Base-by-base conservation (phyloP, 495 filamentous ascomycete species). In the Amphirosellinia nigrospora region DNA sequence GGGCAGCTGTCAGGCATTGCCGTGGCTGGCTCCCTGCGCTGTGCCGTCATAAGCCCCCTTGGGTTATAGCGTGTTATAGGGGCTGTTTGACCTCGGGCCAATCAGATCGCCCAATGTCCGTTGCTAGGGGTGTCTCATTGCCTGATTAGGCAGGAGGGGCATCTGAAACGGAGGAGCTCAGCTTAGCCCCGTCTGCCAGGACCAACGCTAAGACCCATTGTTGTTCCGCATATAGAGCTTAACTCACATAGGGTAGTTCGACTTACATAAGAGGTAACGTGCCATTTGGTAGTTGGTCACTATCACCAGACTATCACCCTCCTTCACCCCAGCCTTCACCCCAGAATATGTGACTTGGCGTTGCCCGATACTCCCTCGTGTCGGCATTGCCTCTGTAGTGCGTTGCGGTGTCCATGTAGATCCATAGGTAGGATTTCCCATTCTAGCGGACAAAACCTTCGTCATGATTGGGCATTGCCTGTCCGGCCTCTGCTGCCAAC, bases 1-100 rank as follows among this genome's bases (percentile, higher is more conserved):
- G 30, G 64, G 64, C 64, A 67, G 68, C 23, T 70, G 48, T 36
- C 48, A 46, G 38, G 60, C 68, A 70, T 69, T 52, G 58, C 68
- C 59, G 68, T 61, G 46, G 32, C 60, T 30, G 26, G 65, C 48
- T 26, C 52, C 50, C 53, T 59, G 64, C 2, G 26, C 64, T 15
- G 50, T 67, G 64, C 63, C 64, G 48, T 67, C 64, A 59, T 59
- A 45, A 52, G 23, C 38, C 50, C 36, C 52, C 52, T 41, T 21
- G 32, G 21, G 32, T 56, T 56, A 56, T 56, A 56, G 52, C 15
- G 52, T 56, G 21, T 4, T 28, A 63, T 43, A 30, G 19, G 39
- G 26, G 13, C 5, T 58, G 48, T 56, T 52, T 50, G 8, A 9
- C 7, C 28, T 6, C 15, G 5, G 19, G 36, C 64, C 64, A 66